These are phyloP conservation scores for Brettanomyces custersianus DNA, from an alignment of 805 yeast species.

Conservation along the genomic window DNA sequence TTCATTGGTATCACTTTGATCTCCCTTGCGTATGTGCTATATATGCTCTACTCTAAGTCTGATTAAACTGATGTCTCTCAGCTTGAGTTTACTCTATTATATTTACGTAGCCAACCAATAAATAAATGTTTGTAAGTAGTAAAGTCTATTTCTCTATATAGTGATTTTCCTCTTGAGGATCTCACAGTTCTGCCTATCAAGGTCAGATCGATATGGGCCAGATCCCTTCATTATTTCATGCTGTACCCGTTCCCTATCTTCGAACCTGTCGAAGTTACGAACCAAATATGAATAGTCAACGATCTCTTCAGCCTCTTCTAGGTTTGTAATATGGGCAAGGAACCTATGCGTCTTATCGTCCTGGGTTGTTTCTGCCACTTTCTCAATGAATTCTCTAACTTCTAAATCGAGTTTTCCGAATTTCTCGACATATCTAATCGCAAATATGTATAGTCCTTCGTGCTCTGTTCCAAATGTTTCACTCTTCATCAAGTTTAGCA, in stretches of 20 bases:
- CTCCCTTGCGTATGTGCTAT: slow-evolving; percentile 9
- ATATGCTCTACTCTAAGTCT: neutral
- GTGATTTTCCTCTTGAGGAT: neutral
- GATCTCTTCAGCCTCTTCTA: slow-evolving; percentile 3
- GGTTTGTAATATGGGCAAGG: slow-evolving; percentile 1
- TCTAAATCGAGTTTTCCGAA: slow-evolving; percentile 4
- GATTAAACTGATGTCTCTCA: too few species aligned
- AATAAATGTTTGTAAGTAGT: too few species aligned
- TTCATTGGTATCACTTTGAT: slow-evolving; percentile 15
- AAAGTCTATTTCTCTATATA: too few species aligned
- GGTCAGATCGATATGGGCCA: slow-evolving; percentile 7
- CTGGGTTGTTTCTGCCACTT: slow-evolving; percentile 6
- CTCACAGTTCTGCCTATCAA: slow-evolving; percentile 6
- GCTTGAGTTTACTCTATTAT: neutral
- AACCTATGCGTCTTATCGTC: slow-evolving; percentile 10
- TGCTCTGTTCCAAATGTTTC: slow-evolving; percentile 19
- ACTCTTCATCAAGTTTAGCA: slow-evolving; percentile 10
- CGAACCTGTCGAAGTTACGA: slow-evolving; percentile 6
- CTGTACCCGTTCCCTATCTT: slow-evolving; percentile 8
- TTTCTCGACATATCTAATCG: slow-evolving; percentile 7
- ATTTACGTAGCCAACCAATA: too few species aligned
- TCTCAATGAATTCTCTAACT: slow-evolving; percentile 4
- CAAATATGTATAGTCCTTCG: slow-evolving; percentile 15
- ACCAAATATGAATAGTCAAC: slow-evolving; percentile 10
- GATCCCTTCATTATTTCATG: slow-evolving; percentile 8